These are phyloP conservation scores for Physaria fendleri DNA, from an alignment of 345 rosid genomes.

Conservation along the genomic window DNA sequence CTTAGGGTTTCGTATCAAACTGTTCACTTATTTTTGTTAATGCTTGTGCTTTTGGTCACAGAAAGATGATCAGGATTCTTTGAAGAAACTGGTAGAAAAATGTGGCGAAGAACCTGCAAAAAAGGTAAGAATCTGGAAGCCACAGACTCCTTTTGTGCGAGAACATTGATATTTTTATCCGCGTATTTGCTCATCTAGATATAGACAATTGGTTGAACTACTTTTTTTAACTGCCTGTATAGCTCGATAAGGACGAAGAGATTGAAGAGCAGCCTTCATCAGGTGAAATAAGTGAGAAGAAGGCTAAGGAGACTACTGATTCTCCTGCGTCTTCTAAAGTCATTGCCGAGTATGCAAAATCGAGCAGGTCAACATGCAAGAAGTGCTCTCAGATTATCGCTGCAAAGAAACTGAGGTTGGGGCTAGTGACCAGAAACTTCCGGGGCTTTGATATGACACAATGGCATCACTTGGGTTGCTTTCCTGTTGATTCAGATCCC, in stretches of 20 bases:
- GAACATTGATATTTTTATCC: not conserved
- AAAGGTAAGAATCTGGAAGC: constrained; percentile 14
- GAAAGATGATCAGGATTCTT: too few relatives aligned
- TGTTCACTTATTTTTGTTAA: too few relatives aligned
- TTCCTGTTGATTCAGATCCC: constrained; percentile 29
- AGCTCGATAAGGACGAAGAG: not conserved
- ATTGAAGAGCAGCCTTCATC: not conserved
- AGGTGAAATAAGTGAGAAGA: constrained; percentile 4
- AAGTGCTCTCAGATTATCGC: constrained; percentile 54
- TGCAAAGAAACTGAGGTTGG: constrained; percentile 52
- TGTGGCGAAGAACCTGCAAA: constrained; percentile 22
- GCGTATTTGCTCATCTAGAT: not conserved
- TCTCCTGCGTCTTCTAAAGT: constrained; percentile 24
- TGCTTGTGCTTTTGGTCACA: too few relatives aligned
- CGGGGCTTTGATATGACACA: constrained; percentile 64
- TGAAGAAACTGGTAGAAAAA: not conserved
- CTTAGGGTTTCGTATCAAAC: not conserved
- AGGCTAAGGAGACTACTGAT: constrained; percentile 1
- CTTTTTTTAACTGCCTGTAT: not conserved
- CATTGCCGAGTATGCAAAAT: constrained; percentile 80
- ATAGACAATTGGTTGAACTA: not conserved
- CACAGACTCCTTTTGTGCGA: not conserved
- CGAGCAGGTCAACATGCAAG: constrained; percentile 74
- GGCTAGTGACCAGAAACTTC: constrained; percentile 48
- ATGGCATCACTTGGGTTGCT: constrained; percentile 78